Conservation (phyloP, 768 basidiomycete species). For the Boletus pseudo-olivaceus region DNA sequence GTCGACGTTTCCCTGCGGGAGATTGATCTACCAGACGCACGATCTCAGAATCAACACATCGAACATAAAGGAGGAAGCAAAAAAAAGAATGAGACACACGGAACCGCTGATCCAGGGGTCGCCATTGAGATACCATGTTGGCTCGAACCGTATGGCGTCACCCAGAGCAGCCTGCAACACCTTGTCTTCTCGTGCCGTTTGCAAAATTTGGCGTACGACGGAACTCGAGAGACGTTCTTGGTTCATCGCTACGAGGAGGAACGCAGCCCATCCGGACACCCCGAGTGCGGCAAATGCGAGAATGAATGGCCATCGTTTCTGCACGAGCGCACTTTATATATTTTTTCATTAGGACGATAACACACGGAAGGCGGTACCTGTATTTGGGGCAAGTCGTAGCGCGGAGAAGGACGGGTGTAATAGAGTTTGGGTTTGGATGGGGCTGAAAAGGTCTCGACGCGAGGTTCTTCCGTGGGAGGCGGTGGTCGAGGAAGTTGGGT, state of each 20-base stretch:
- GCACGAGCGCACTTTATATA: background rate
- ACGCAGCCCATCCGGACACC: conserved; percentile 60
- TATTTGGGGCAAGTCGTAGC: conserved; percentile 41
- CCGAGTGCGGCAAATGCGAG: conserved; percentile 50
- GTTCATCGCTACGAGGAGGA: conserved; percentile 69
- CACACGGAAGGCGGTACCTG: conserved; percentile 26
- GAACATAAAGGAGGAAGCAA: background rate
- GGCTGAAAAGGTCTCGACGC: conserved; percentile 39
- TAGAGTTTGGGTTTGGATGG: conserved; percentile 44
- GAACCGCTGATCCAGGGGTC: conserved; percentile 68
- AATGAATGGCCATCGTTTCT: conserved; percentile 56
- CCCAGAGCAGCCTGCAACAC: conserved; percentile 55
- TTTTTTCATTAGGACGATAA: background rate
- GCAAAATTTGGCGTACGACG: conserved; percentile 63
- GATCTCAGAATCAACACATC: background rate
- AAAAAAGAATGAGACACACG: conserved; percentile 41
- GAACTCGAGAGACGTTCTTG: conserved; percentile 77
- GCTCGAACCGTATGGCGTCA: conserved; percentile 44
- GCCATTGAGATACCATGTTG: conserved; percentile 60
- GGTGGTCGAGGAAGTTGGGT: conserved; percentile 26
- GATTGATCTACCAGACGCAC: conserved; percentile 51
- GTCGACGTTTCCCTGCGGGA: conserved; percentile 74
- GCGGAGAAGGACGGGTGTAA: conserved; percentile 39
- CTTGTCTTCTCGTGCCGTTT: conserved; percentile 51
- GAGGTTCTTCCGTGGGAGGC: conserved; percentile 29